These are phyloP conservation scores for Pistacia vera DNA, from an alignment of 345 rosid genomes.

Conservation along the genomic window DNA sequence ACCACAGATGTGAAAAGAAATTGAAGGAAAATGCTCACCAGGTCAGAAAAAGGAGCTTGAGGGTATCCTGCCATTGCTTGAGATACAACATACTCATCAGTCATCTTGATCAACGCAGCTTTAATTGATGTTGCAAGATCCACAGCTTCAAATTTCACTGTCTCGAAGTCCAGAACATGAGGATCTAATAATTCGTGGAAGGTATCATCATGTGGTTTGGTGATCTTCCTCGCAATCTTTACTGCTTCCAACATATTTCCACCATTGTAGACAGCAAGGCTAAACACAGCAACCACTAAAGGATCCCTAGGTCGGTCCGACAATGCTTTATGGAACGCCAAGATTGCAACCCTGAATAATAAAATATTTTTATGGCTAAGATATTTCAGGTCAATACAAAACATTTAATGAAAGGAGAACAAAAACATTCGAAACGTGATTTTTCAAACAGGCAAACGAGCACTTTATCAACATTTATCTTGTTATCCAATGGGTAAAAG, in stretches of 20 bases:
- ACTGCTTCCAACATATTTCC: slow-evolving; percentile 76
- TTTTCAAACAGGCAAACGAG: not conserved
- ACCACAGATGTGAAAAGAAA: not conserved
- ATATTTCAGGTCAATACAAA: not conserved
- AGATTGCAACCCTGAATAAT: slow-evolving; percentile 65
- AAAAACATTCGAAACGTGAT: too few species aligned
- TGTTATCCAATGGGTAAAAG: not conserved
- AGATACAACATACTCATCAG: slow-evolving; percentile 64
- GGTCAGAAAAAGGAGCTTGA: slow-evolving; percentile 77
- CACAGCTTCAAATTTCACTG: slow-evolving; percentile 52
- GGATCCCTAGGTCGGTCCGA: slow-evolving; percentile 73
- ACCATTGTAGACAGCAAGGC: slow-evolving; percentile 79
- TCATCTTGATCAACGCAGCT: slow-evolving; percentile 54
- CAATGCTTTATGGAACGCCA: slow-evolving; percentile 86
- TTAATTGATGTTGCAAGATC: slow-evolving; percentile 64
- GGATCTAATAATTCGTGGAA: slow-evolving; percentile 58
- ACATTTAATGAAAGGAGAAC: not conserved
- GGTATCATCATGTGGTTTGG: slow-evolving; percentile 42
- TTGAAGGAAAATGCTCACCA: slow-evolving; percentile 48
- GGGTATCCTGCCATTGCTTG: slow-evolving; percentile 62
- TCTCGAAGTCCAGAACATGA: slow-evolving; percentile 25
- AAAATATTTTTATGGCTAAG: not conserved
- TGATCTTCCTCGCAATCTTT: slow-evolving; percentile 59
- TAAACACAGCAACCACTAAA: slow-evolving; percentile 69
- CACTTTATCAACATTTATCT: not conserved